Evolutionary conservation across 2,329 filamentous ascomycete genomes (phyloP), one percentile per base, ranked within the genome.

Genomic region (Diaporthe sp.): DNA sequence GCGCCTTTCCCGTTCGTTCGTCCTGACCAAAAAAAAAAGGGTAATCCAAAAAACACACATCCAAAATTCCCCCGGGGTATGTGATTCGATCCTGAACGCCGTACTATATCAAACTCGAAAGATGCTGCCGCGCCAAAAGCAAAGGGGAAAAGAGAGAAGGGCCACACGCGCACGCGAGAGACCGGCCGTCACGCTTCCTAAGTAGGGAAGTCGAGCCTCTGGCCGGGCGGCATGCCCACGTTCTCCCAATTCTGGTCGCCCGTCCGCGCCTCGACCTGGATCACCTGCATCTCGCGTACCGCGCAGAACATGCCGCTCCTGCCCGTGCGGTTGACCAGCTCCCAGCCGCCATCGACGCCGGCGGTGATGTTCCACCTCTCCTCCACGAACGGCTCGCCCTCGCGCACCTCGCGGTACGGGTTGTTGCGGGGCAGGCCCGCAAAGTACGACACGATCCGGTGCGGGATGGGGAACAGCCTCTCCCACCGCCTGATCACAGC

Each of bases 401-500:
- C 87, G 70, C 86, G 82, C 76, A 94, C 91, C 2, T 83, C 82
- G 4, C 92, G 87, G 28, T 93, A 88, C 13, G 89, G 87, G 78
- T 94, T 94, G 74, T 84, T 85, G 42, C 86, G 86, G 1, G 92
- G 92, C 71, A 93, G 83, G 7, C 87, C 85, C 8, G 88, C 87
- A 6, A 91, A 78, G 75, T 85, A 85, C 70, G 89, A 92, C 19
- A 91, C 81, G 25, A 94, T 80, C 38, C 85, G 84, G 78, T 95
- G 92, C 4, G 90, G 86, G 5, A 89, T 82, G 0, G 87, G 85
- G 76, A 93, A 92, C 0, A 95, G 84, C 7, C 90, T 85, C 82
- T 95, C 93, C 78, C 93, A 92, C 17, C 91, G 89, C 74, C 90
- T 89, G 7, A 89, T 89, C 38, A 91, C 82, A 2, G 86, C 83